Evolutionary conservation across 2,329 filamentous ascomycete genomes (phyloP).

Genomic region (Xylariaceae sp.): DNA sequence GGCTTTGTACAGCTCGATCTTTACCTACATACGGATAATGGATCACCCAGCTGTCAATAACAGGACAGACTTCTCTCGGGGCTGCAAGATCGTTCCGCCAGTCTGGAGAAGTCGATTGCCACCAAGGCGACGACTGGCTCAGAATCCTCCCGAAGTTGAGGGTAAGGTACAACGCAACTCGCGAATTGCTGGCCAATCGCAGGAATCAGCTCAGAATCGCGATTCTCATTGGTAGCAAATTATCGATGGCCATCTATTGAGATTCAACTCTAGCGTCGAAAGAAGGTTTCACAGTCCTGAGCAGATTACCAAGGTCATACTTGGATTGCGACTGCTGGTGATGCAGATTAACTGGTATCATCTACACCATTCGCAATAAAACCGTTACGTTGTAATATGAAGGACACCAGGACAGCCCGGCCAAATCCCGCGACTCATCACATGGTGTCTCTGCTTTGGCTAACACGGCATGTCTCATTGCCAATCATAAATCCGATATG

Average conservation of each 20-base stretch:
- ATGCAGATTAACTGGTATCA: background rate
- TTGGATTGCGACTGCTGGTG: no score
- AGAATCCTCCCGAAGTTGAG: slow-evolving; percentile 14
- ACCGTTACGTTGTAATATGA: slow-evolving; percentile 2
- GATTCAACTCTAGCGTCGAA: no score
- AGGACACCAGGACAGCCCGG: slow-evolving; percentile 17
- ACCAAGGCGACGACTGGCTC: slow-evolving; percentile 16
- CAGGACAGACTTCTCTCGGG: no score
- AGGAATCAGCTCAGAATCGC: slow-evolving; percentile 14
- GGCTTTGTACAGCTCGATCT: no score
- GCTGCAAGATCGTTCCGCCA: no score
- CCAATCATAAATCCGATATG: slow-evolving; percentile 11
- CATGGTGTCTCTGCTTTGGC: slow-evolving; percentile 17
- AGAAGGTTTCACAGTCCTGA: no score
- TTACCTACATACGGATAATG: no score
- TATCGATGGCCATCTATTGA: background rate
- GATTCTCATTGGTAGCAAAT: slow-evolving; percentile 26
- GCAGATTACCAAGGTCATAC: no score
- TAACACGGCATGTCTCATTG: slow-evolving; percentile 20
- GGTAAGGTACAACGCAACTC: slow-evolving; percentile 5
- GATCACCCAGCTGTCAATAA: slow-evolving; percentile 19
- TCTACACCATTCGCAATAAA: background rate
- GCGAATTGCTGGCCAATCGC: slow-evolving; percentile 23
- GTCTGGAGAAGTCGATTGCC: no score
- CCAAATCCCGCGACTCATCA: slow-evolving; percentile 15